Conservation (phyloP, 1,284 basidiomycete species). For the Wallemia ichthyophaga region DNA sequence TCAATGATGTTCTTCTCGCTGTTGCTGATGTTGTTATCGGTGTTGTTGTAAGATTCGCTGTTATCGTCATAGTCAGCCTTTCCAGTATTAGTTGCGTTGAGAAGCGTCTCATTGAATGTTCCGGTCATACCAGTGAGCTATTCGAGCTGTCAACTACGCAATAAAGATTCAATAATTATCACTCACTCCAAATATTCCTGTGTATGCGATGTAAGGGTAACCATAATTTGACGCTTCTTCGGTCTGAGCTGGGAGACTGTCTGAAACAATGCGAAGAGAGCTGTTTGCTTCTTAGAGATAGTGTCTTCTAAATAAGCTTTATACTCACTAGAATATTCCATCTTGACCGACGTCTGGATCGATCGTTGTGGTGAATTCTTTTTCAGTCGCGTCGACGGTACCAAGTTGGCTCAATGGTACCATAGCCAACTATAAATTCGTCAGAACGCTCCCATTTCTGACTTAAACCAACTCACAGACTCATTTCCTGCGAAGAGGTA, state of each 20-base stretch:
- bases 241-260: not conserved
- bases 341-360: not conserved
- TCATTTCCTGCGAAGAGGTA: not conserved
- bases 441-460: not conserved
- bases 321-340: not conserved
- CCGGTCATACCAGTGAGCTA: not conserved
- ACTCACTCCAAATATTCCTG: not conserved
- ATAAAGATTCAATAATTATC: not conserved
- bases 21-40: too few relatives aligned
- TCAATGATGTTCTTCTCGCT: not conserved
- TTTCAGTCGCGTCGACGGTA: not conserved
- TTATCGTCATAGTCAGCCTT: too few relatives aligned
- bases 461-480: not conserved
- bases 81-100: not conserved
- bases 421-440: not conserved
- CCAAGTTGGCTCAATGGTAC: not conserved
- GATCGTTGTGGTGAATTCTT: not conserved
- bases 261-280: not conserved
- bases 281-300: not conserved
- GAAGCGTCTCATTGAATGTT: not conserved
- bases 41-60: too few relatives aligned
- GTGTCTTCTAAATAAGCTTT: not conserved
- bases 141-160: not conserved
- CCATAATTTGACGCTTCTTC: not conserved
- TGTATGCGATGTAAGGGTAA: not conserved